Percentiles rank a stretch among this genome's conserved stretches.
These are phyloP conservation scores for Diaporthe nobilis DNA, from an alignment of 2,329 filamentous ascomycete genomes.

Conservation along the genomic window DNA sequence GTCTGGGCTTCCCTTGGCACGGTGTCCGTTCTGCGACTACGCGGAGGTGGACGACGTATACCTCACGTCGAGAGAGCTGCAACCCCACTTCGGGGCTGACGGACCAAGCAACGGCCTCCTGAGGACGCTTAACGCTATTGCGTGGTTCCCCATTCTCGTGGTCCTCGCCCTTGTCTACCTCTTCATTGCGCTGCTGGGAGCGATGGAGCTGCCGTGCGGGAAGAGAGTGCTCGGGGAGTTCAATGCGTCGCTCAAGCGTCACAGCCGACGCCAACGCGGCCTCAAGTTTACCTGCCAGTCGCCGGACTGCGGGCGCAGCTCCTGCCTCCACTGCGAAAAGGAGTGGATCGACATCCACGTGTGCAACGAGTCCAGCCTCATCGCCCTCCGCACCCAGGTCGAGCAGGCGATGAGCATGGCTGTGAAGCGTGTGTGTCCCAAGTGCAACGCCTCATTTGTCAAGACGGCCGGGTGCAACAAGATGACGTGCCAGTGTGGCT, in stretches of 20 bases:
- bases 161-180: conserved; percentile 64
- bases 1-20: conserved; percentile 80
- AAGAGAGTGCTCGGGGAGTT: conserved; percentile 63
- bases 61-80: conserved; percentile 67
- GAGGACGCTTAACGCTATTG: conserved; percentile 63
- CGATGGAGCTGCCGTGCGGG: conserved; percentile 58
- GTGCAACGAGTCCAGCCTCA: conserved; percentile 87
- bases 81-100: conserved; percentile 70
- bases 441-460: conserved; percentile 92
- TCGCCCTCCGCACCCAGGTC: conserved; percentile 88
- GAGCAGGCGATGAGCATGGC: conserved; percentile 95
- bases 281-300: conserved; percentile 84
- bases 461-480: conserved; percentile 97
- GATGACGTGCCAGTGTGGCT: conserved; percentile 93
- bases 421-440: conserved; percentile 94
- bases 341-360: conserved; percentile 90
- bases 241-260: conserved; percentile 72
- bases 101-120: conserved; percentile 64
- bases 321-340: conserved; percentile 87
- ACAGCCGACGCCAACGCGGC: conserved; percentile 79
- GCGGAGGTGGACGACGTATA: conserved; percentile 88
- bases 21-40: conserved; percentile 93
- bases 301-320: conserved; percentile 75
- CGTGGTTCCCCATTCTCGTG: conserved; percentile 70
- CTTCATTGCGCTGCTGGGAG: conserved; percentile 60